phyloP scores from a whole-genome alignment of 164 flowering plant species.

The Magnolia officinalis region DNA sequence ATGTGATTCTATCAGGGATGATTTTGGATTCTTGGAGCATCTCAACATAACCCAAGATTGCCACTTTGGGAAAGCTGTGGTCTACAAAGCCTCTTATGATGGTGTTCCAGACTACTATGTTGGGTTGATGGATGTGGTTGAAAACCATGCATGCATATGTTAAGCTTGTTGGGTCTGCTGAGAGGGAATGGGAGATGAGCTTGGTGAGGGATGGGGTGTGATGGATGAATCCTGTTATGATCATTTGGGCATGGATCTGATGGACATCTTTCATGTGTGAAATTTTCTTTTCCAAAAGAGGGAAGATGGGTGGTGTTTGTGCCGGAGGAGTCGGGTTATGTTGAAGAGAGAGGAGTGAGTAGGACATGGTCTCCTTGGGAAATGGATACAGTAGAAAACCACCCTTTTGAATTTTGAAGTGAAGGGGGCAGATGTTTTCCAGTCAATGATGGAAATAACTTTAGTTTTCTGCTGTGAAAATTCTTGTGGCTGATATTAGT shows the following conservation, averaged over 20 bases:
- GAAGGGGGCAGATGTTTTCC: no score
- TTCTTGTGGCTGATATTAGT: conserved; percentile 8
- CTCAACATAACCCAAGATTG: conserved; percentile 16
- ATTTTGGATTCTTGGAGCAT: conserved; percentile 10
- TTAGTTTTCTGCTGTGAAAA: no score
- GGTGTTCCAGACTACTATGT: conserved; percentile 29
- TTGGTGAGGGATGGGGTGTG: conserved; percentile 14
- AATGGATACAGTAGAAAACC: neutral
- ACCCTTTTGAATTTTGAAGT: neutral
- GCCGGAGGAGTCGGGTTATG: neutral
- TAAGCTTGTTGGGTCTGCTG: conserved; percentile 13
- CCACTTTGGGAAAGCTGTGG: neutral
- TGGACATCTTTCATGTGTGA: conserved; percentile 13
- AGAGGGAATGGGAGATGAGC: conserved; percentile 13
- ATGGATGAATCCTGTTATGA: conserved; percentile 11
- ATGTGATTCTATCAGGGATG: conserved; percentile 7
- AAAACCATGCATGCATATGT: conserved; percentile 22
- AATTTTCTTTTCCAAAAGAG: conserved; percentile 11
- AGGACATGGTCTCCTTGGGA: conserved; percentile 7
- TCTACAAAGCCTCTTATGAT: conserved; percentile 19
- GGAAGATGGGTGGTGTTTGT: conserved; percentile 4
- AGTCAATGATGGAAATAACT: no score
- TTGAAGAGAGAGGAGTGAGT: neutral
- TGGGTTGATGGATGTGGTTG: conserved; percentile 14
- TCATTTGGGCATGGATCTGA: conserved; percentile 17